phyloP scores from a whole-genome alignment of 2,329 filamentous ascomycete species.

The Fusarium chuoi region DNA sequence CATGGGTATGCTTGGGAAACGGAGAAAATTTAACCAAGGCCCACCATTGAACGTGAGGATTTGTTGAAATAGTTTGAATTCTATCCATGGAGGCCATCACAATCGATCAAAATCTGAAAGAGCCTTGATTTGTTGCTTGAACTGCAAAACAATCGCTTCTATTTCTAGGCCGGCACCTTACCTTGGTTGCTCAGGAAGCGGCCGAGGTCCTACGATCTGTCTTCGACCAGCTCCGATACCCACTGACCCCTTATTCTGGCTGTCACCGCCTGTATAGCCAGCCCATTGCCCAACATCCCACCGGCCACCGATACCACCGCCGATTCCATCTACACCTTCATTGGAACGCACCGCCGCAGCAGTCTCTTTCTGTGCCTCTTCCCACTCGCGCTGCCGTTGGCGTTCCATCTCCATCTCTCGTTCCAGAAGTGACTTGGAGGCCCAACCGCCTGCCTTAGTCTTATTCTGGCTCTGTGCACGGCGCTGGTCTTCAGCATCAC shows the following conservation, averaged over 20 bases:
- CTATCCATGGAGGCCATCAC: neutral
- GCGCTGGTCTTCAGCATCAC: slow-evolving; percentile 69
- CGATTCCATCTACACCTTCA: slow-evolving; percentile 69
- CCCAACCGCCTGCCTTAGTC: slow-evolving; percentile 72
- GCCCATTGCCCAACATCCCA: slow-evolving; percentile 83
- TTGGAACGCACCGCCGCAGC: slow-evolving; percentile 63
- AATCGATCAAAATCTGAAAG: neutral
- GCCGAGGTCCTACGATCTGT: slow-evolving; percentile 83
- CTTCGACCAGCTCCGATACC: slow-evolving; percentile 77
- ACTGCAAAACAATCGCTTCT: neutral
- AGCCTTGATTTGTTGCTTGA: neutral
- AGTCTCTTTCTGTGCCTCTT: slow-evolving; percentile 75
- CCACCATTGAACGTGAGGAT: neutral
- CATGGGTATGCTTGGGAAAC: neutral
- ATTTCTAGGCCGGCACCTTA: slow-evolving; percentile 21
- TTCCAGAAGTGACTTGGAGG: slow-evolving; percentile 77
- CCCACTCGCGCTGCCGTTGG: slow-evolving; percentile 82
- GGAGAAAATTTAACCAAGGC: neutral
- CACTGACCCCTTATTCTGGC: slow-evolving; percentile 72
- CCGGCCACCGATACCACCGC: slow-evolving; percentile 72
- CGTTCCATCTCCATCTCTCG: slow-evolving; percentile 84
- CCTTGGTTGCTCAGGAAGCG: slow-evolving; percentile 61
- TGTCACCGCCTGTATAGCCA: slow-evolving; percentile 80
- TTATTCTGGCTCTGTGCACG: slow-evolving; percentile 67
- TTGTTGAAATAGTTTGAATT: neutral